phyloP scores from a whole-genome alignment of 805 yeast species.

The Yamadazyma scolyti region DNA sequence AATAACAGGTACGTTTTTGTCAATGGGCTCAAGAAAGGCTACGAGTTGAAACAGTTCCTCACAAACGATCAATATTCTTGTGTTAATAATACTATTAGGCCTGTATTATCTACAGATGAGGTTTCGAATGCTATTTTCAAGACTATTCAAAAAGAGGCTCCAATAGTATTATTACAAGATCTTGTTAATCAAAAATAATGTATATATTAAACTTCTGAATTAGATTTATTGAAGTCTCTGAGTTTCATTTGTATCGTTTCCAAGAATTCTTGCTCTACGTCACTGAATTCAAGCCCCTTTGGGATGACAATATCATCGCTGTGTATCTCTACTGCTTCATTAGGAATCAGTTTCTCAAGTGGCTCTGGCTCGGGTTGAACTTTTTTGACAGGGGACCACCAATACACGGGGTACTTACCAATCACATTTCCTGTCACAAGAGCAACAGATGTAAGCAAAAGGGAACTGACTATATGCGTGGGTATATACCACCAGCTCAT shows the following conservation, averaged over 20 bases:
- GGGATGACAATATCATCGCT: conserved; percentile 16
- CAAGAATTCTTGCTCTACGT: conserved; percentile 26
- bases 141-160: conserved; percentile 50
- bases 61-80: conserved; percentile 33
- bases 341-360: background rate
- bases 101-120: conserved; percentile 61
- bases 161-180: conserved; percentile 49
- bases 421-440: conserved; percentile 51
- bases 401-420: conserved; percentile 52
- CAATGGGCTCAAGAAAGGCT: conserved; percentile 38
- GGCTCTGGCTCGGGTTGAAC: background rate
- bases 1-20: conserved; percentile 10
- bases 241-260: conserved; percentile 16
- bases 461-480: conserved; percentile 45
- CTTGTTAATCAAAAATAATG: background rate
- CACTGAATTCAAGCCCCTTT: conserved; percentile 16
- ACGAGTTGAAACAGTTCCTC: conserved; percentile 41
- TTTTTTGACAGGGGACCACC: conserved; percentile 50
- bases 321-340: background rate
- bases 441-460: conserved; percentile 48
- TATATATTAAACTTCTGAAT: background rate
- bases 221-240: conserved; percentile 1
- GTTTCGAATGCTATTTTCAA: conserved; percentile 61
- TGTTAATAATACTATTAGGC: conserved; percentile 51
- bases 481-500: conserved; percentile 70